Evolutionary conservation across 441 rosid genomes (phyloP).

Genomic region (Jatropha podagrica): DNA sequence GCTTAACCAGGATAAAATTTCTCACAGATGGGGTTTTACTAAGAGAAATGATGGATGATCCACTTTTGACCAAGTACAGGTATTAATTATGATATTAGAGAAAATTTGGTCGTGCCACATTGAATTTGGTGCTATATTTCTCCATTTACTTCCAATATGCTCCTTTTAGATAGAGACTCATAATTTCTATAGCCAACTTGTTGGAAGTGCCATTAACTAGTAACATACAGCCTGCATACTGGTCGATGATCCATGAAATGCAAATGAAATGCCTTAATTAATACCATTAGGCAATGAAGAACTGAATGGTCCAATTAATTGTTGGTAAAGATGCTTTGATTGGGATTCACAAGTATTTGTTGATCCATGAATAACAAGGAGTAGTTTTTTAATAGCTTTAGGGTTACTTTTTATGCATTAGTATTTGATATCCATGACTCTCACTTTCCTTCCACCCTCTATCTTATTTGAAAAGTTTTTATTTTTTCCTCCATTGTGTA

Average conservation of each 20-base stretch:
- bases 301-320: slow-evolving; percentile 6
- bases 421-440: not conserved
- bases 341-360: slow-evolving; percentile 4
- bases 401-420: not conserved
- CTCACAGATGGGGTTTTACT: slow-evolving; percentile 95
- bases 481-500: not conserved
- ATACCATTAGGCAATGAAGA: not conserved
- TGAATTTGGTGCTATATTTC: not conserved
- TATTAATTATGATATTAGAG: slow-evolving; percentile 30
- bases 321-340: not conserved
- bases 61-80: slow-evolving; percentile 96
- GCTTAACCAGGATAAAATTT: slow-evolving; percentile 76
- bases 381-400: not conserved
- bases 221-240: not conserved
- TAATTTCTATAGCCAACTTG: not conserved
- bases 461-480: not conserved
- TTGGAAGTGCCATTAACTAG: not conserved
- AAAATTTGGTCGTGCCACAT: not conserved
- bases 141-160: slow-evolving; percentile 1
- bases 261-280: not conserved
- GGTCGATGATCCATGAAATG: not conserved
- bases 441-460: not conserved
- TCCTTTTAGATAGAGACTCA: not conserved
- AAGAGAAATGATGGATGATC: slow-evolving; percentile 99
- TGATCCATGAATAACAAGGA: not conserved